These are phyloP conservation scores for Cadophora sp. DNA, from an alignment of 2,329 filamentous ascomycete genomes.

Conservation along the genomic window DNA sequence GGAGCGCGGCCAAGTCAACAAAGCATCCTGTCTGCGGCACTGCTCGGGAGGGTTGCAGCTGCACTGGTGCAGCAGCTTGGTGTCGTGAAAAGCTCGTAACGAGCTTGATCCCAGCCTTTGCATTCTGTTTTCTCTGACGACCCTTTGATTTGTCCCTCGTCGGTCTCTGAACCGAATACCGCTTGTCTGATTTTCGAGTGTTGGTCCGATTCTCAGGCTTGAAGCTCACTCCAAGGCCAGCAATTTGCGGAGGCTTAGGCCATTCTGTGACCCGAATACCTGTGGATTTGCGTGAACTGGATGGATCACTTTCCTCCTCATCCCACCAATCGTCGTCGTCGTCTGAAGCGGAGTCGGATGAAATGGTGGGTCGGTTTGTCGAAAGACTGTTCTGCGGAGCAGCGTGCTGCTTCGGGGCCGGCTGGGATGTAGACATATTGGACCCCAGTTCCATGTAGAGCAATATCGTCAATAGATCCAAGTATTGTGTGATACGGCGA, in stretches of 20 bases:
- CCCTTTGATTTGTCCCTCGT: conserved; percentile 60
- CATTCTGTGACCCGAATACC: conserved; percentile 33
- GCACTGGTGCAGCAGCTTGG: conserved; percentile 53
- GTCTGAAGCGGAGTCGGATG: conserved; percentile 39
- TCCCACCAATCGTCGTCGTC: conserved; percentile 44
- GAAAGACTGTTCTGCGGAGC: conserved; percentile 25
- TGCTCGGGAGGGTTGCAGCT: conserved; percentile 40
- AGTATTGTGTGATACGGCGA: background rate
- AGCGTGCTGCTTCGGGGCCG: conserved; percentile 10
- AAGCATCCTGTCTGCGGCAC: conserved; percentile 38
- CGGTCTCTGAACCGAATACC: conserved; percentile 46
- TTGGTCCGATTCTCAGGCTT: conserved; percentile 28
- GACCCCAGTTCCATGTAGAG: background rate
- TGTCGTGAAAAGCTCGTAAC: conserved; percentile 70
- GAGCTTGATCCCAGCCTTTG: conserved; percentile 68
- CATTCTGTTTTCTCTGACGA: conserved; percentile 66
- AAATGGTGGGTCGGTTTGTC: conserved; percentile 32
- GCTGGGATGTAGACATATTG: conserved; percentile 33
- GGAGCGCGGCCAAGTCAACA: conserved; percentile 64
- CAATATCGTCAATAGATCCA: background rate
- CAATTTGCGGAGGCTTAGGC: conserved; percentile 34
- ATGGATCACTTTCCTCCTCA: conserved; percentile 34
- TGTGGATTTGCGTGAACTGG: conserved; percentile 5
- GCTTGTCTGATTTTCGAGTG: conserved; percentile 36
- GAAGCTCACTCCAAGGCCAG: conserved; percentile 24